phyloP scores from a whole-genome alignment of 345 rosid genomes.

The Populus ilicifolia region DNA sequence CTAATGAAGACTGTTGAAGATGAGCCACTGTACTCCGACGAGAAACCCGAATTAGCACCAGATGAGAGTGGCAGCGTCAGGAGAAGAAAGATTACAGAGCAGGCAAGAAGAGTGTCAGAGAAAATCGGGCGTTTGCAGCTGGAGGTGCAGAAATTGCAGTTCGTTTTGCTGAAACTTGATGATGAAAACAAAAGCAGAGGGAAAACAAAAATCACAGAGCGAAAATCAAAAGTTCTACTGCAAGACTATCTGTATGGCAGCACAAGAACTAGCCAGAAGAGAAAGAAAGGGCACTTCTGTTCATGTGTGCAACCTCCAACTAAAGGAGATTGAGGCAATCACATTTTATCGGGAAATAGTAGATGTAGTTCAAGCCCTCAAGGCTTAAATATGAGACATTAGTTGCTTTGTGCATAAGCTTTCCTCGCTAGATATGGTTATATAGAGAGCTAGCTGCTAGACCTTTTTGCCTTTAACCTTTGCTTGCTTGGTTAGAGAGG shows the following conservation, averaged over 20 bases:
- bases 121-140: slow-evolving; percentile 78
- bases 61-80: slow-evolving; percentile 48
- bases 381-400: not conserved
- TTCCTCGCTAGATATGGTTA: slow-evolving; percentile 9
- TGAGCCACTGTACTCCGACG: slow-evolving; percentile 38
- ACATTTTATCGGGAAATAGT: slow-evolving; percentile 1
- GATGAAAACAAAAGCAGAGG: slow-evolving; percentile 57
- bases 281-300: slow-evolving; percentile 58
- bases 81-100: slow-evolving; percentile 55
- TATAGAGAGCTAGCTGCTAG: slow-evolving; percentile 4
- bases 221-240: slow-evolving; percentile 63
- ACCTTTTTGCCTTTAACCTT: not conserved
- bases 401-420: slow-evolving; percentile 32
- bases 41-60: slow-evolving; percentile 35
- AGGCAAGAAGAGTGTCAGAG: slow-evolving; percentile 81
- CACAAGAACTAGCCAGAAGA: slow-evolving; percentile 39
- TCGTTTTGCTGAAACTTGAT: slow-evolving; percentile 62
- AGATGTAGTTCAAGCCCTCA: slow-evolving; percentile 11
- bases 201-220: slow-evolving; percentile 38
- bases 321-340: slow-evolving; percentile 44
- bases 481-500: slow-evolving; percentile 21
- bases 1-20: slow-evolving; percentile 52
- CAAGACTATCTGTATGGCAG: slow-evolving; percentile 79
- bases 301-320: slow-evolving; percentile 75
- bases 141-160: slow-evolving; percentile 89